Evolutionary conservation across 192 early-diverging fungal genomes (phyloP), one percentile per base, ranked within the genome.

Genomic region (Coemansia sp.): DNA sequence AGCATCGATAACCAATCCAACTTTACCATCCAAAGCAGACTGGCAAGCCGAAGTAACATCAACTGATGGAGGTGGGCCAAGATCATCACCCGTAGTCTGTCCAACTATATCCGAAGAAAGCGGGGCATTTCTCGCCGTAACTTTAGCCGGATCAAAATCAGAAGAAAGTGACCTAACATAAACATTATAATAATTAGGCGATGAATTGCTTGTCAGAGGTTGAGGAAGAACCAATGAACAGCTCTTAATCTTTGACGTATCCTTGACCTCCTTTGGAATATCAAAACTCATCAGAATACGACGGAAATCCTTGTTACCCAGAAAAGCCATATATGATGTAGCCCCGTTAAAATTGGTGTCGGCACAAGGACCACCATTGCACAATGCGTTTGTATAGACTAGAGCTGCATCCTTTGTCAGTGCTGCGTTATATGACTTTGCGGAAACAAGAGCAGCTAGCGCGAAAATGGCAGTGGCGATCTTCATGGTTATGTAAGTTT

Each of bases 201-300:
- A 2, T 13, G 33, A 36, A 18, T 22, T 15, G 1, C 28, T n/a
- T 9, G 44, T 46, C 10, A 52, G 36, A 3, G 62, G 48, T 11
- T 48, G 28, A 4, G 62, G 62, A 9, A 64, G 46, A 53, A 45
- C 38, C 14, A 64, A 39, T 7, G 28, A 34, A 44, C 62, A 64
- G 42, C 54, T 57, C 48, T 46, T 26, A 26, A 64, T 64, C 2
- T 37, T 26, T 0, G 27, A 27, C 18, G 24, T 10, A 38, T 64
- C 48, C 3, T 46, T 37, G 13, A 44, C 15, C 4, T 39, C 41
- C 5, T 35, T 34, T n/a, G 62, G 54, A 30, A 57, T 9, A 13
- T 50, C 22, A 50, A 61, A 69, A 38, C 66, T 42, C 66, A 69
- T 61, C 20, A 69, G 53, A 11, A 69, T 61, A 11, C 58, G 58